phyloP scores from a whole-genome alignment of 148 eudicot genomes.

The Arctostaphylos glauca region DNA sequence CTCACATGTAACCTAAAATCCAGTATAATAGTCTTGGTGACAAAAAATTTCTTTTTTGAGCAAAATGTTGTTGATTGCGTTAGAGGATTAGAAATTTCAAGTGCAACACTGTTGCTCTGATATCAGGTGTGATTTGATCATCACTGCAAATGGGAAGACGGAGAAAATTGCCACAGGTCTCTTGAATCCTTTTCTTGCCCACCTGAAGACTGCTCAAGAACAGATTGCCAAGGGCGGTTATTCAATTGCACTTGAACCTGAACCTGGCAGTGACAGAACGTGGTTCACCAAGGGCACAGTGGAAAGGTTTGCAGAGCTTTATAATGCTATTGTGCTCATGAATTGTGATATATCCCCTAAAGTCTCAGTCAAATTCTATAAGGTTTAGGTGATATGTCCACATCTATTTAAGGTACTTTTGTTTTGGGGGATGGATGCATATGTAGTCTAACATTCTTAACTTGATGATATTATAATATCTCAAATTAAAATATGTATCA shows the following conservation, averaged over 20 bases:
- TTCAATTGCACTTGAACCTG: constrained; percentile 79
- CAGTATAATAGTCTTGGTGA: not conserved
- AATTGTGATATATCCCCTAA: not conserved
- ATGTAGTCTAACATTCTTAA: not conserved
- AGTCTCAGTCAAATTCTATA: not conserved
- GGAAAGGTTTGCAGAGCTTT: constrained; percentile 57
- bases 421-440: not conserved
- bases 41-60: not conserved
- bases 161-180: constrained; percentile 95
- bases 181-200: constrained; percentile 84
- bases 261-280: constrained; percentile 40
- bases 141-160: constrained; percentile 72
- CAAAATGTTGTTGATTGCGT: not conserved
- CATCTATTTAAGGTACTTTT: not conserved
- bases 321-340: not conserved
- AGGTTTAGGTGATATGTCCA: not conserved
- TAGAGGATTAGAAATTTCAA: not conserved
- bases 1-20: not conserved
- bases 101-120: constrained; percentile 15
- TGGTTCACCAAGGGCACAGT: constrained; percentile 98
- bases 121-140: constrained; percentile 85
- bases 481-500: not conserved
- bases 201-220: constrained; percentile 86
- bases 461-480: not conserved
- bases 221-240: constrained; percentile 98